Base-by-base conservation (phyloP, 225 moss, liverwort and hornwort genomes). In the Thuidium tamariscinum region DNA sequence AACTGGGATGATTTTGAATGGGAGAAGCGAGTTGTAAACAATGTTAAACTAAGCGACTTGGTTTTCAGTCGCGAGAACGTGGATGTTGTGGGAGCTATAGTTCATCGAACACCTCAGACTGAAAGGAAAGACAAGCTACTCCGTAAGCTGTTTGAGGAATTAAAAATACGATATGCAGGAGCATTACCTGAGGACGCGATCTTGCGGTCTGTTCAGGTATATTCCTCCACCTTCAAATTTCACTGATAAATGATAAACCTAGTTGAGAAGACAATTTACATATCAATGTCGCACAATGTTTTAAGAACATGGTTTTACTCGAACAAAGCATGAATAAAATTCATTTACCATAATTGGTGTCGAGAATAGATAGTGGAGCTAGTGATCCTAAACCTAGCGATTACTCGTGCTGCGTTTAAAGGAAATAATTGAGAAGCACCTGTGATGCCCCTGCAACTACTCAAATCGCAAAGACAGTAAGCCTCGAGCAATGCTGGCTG, bases 101-200 rank as follows among this genome's bases (percentile, higher is more conserved):
- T 97, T 65, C 97, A 97, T 83, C 93, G 95, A 62, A 92, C 95
- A 83, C 96, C 96, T 89, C 86, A 86, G 81, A 85, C 85, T 84
- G 42, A 91, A 46, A 89, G 89, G 67, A 91, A 93, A 88, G 90
- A 93, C 23, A 87, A 91, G 54, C 82, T 92, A n/a, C 92, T 96
- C 78, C 91, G 89, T 52, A 86, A 95, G 83, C 83, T 92, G 36
- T 95, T 96, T 56, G 76, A 69, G 67, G 94, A 92, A 54, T 89
- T 92, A 80, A 85, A 90, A 79, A 95, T 97, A 72, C 92, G 91
- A 22, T 95, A 88, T 73, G 93, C 93, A 49, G 97, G 97, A 42
- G 95, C 95, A 26, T 92, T 96, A 86, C 96, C 97, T n/a, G 95
- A 96, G 85, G 97, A 97, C 73, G 88, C 94, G 34, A 65, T 95